Conservation (phyloP, 176 grass and related monocot genomes). For the Phyllostachys edulis region DNA sequence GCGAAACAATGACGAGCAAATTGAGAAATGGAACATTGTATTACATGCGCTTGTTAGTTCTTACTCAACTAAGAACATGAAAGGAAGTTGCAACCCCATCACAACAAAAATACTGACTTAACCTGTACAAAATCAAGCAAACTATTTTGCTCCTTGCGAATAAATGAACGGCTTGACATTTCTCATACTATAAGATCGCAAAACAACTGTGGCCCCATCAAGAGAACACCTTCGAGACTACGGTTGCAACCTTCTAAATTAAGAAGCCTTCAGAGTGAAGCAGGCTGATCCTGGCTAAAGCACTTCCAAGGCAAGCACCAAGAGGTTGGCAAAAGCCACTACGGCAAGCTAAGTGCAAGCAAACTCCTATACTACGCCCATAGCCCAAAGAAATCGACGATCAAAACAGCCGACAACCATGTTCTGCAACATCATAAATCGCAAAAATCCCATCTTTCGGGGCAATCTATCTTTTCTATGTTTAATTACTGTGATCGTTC, state of each 20-base stretch:
- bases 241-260: not conserved
- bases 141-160: not conserved
- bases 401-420: not conserved
- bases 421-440: not conserved
- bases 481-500: not conserved
- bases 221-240: not conserved
- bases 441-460: not conserved
- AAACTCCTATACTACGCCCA: not conserved
- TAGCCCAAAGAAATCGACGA: not conserved
- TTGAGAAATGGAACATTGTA: not conserved
- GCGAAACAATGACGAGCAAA: not conserved
- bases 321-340: not conserved
- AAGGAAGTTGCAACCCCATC: not conserved
- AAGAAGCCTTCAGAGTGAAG: not conserved
- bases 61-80: not conserved
- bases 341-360: not conserved
- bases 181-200: slow-evolving; percentile 5
- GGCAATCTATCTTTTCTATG: not conserved
- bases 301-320: slow-evolving; percentile 26
- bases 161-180: not conserved
- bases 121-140: slow-evolving; percentile 1
- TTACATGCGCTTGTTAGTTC: not conserved
- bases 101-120: not conserved
- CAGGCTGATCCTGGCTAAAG: not conserved
- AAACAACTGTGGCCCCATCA: not conserved